Conservation (phyloP, 352 stramenopile genomes). For the Globisporangium uncinulatum region DNA sequence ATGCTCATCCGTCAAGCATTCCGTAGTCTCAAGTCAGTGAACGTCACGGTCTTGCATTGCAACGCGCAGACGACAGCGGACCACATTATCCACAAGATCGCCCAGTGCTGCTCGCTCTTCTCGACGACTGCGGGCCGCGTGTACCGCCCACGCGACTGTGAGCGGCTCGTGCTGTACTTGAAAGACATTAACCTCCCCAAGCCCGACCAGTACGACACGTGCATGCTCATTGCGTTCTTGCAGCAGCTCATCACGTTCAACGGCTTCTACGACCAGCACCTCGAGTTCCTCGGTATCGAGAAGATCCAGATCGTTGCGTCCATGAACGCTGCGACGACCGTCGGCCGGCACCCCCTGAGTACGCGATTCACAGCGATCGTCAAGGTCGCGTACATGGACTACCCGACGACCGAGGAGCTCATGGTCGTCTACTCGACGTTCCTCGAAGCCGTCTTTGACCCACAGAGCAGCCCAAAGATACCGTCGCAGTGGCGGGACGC, state of each 20-base stretch:
- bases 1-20: slow-evolving; percentile 93
- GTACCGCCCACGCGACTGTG: slow-evolving; percentile 89
- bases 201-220: slow-evolving; percentile 94
- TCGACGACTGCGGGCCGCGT: slow-evolving; percentile 88
- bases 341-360: slow-evolving; percentile 88
- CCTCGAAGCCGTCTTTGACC: slow-evolving; percentile 69
- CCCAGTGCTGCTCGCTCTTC: slow-evolving; percentile 91
- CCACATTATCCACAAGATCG: slow-evolving; percentile 94
- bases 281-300: slow-evolving; percentile 94
- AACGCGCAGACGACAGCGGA: slow-evolving; percentile 92
- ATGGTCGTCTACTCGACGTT: slow-evolving; percentile 88
- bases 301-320: slow-evolving; percentile 92
- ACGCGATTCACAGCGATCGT: slow-evolving; percentile 94
- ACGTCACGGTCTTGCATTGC: slow-evolving; percentile 89
- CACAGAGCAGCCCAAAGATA: slow-evolving; percentile 25
- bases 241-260: slow-evolving; percentile 94
- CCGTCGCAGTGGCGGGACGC: slow-evolving; percentile 43
- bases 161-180: slow-evolving; percentile 92
- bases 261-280: slow-evolving; percentile 94
- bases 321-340: slow-evolving; percentile 92
- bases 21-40: slow-evolving; percentile 62
- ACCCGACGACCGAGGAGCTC: slow-evolving; percentile 88
- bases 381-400: slow-evolving; percentile 91
- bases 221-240: slow-evolving; percentile 95
- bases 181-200: slow-evolving; percentile 96